Evolutionary conservation across 2,329 filamentous ascomycete species (phyloP), one percentile per base, ranked within the genome.

Genomic region (Madurella fahalii): DNA sequence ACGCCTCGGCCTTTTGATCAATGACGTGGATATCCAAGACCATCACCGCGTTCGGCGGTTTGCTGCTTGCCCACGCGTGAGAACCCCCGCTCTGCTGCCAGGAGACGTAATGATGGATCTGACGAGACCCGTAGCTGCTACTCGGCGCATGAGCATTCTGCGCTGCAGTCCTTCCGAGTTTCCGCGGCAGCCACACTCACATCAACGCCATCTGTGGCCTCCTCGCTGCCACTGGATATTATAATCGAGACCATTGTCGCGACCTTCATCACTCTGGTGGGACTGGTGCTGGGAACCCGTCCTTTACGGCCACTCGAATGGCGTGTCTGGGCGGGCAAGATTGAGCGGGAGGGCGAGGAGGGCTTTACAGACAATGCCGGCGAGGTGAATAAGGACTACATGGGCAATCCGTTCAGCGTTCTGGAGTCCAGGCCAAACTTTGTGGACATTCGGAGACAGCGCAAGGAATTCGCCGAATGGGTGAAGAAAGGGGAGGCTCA

Each of bases 121-220:
- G 47, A 60, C 53, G 34, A 45, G 13, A 58, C 45, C 20, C 55
- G 39, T 68, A 99, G 94, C 60, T 95, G 92, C 74, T 99, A 97
- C 74, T 99, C 94, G 49, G 91, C 92, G 45, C 89, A 96, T 72
- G 94, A 99, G 74, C 89, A 96, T 74, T 87, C 90, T 7, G 79
- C 85, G 18, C 81, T 95, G 47, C 83, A 85, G 63, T 81, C 85
- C 53, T 77, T 78, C 62, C 72, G 74, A 51, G 68, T 71, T 50
- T 75, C 78, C 48, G 76, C 77, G 34, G 71, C 77, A 50, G 69
- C 75, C 31, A 69, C 77, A 41, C 65, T 74, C 4, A 66, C 74
- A 25, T 69, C 78, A 4, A 71, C 76, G 31, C 65, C 72, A 17
- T 66, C 73, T 13, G 64, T 74, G 2, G 62, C 70, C 49, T 66